Evolutionary conservation across 2,329 filamentous ascomycete genomes (phyloP).

Genomic region (Arthroderma sp.): DNA sequence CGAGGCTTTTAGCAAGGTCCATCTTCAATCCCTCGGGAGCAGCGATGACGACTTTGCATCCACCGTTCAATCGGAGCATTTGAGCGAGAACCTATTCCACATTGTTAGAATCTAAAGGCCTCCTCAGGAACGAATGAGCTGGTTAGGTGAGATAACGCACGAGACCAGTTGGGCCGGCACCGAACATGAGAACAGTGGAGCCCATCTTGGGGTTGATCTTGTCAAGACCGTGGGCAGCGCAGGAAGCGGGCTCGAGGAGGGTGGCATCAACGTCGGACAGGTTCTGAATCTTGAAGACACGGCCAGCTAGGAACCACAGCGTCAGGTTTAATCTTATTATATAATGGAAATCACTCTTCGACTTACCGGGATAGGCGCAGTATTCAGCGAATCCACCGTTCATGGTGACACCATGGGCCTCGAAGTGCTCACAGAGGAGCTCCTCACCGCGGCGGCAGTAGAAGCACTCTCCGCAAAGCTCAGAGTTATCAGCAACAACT

Average conservation of each 20-base stretch:
- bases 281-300: slow-evolving; percentile 55
- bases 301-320: slow-evolving; percentile 28
- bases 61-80: slow-evolving; percentile 52
- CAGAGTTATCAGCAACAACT: slow-evolving; percentile 44
- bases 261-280: slow-evolving; percentile 54
- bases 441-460: slow-evolving; percentile 59
- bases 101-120: background rate
- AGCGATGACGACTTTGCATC: slow-evolving; percentile 58
- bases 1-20: slow-evolving; percentile 47
- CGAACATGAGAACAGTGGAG: slow-evolving; percentile 54
- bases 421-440: slow-evolving; percentile 57
- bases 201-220: slow-evolving; percentile 55
- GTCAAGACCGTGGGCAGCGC: slow-evolving; percentile 55
- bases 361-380: slow-evolving; percentile 39
- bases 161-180: slow-evolving; percentile 56
- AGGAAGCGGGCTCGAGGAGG: slow-evolving; percentile 56
- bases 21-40: slow-evolving; percentile 59
- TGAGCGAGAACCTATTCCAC: slow-evolving; percentile 42
- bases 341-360: background rate
- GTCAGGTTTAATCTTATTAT: slow-evolving; percentile 8
- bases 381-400: slow-evolving; percentile 65
- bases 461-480: slow-evolving; percentile 60
- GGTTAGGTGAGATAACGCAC: slow-evolving; percentile 15
- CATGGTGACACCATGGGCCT: slow-evolving; percentile 47
- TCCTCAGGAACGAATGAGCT: background rate